Base-by-base conservation (phyloP, 331 rosid species). In the Rosa hybrid region DNA sequence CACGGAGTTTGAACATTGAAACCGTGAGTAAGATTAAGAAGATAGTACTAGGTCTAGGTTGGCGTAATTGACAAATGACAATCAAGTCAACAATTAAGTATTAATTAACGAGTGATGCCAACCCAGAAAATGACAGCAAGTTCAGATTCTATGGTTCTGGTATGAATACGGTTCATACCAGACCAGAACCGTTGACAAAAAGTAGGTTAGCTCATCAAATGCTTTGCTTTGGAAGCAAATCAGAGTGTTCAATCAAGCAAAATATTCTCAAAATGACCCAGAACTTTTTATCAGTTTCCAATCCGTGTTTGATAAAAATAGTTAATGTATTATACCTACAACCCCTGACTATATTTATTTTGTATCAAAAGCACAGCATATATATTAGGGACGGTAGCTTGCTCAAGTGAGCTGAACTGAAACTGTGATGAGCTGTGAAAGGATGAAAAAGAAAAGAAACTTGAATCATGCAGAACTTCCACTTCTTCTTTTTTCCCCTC, bases 401-500 rank as follows among this genome's bases (percentile, higher is more conserved):
- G 65, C 65, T 25, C 27, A 25, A 25, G 27, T 25, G 27, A 25
- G 27, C 27, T 60, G 39, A 60, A 60, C 27, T 30, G 34, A 30
- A 30, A 30, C 34, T 30, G 34, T 21, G 75, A 71, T 20, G 3
- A 74, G 54, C 21, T 56, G 7, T 75, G 50, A 5, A 50, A 12
- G 27, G 3, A 30, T 45, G 49, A 34, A 59, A 21, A 53, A 41
- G 2, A 17, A 41, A 4, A 41, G 18, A 5, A 60, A 49, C 62
- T 11, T 11, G 72, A 72, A n/a, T 25, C 44, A 45, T 18, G 51
- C 62, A 71, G 68, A 34, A 71, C 38, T 71, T 27, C 49, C 42
- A 78, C 80, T 74, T 80, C 78, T 74, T 73, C 73, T 72, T 84
- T 69, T 67, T 87, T 81, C 3, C 34, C 34, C 81, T 73, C 81